phyloP scores from a whole-genome alignment of 208 protist genomes.

The Porcisia deanei region DNA sequence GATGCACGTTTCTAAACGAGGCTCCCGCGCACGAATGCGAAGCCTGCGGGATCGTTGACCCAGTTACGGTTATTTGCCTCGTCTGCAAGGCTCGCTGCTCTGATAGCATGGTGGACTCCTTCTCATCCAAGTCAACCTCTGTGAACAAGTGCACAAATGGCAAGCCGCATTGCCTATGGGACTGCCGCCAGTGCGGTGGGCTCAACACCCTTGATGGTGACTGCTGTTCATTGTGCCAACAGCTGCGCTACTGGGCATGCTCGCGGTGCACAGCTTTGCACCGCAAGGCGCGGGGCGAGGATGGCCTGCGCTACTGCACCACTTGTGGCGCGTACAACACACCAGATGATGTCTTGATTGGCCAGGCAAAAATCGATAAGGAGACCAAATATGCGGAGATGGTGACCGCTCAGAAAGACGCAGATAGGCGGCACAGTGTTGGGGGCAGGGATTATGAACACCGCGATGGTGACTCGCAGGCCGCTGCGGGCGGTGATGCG shows the following conservation, averaged over 20 bases:
- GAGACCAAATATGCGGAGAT: constrained; percentile 36
- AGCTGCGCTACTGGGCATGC: constrained; percentile 66
- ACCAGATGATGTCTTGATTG: constrained; percentile 56
- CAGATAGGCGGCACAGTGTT: not conserved
- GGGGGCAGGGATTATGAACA: not conserved
- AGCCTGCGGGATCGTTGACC: constrained; percentile 43
- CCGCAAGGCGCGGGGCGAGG: constrained; percentile 29
- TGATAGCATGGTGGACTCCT: constrained; percentile 10
- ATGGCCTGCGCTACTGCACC: constrained; percentile 66
- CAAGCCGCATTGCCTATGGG: constrained; percentile 65
- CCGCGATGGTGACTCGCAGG: not conserved
- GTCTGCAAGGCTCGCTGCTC: constrained; percentile 31
- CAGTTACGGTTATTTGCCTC: constrained; percentile 37
- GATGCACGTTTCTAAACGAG: constrained; percentile 60
- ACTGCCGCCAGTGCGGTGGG: constrained; percentile 48
- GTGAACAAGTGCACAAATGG: constrained; percentile 36
- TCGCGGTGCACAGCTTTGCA: constrained; percentile 64
- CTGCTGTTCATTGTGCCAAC: constrained; percentile 40
- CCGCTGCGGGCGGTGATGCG: not conserved
- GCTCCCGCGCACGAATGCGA: constrained; percentile 28
- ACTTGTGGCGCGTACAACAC: constrained; percentile 72
- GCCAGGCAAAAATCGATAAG: constrained; percentile 49
- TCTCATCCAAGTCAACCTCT: not conserved
- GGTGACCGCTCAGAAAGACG: constrained; percentile 29
- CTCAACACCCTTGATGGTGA: constrained; percentile 73